Base-by-base conservation (phyloP, 176 grass and related monocot genomes). In the Musa itinerans region DNA sequence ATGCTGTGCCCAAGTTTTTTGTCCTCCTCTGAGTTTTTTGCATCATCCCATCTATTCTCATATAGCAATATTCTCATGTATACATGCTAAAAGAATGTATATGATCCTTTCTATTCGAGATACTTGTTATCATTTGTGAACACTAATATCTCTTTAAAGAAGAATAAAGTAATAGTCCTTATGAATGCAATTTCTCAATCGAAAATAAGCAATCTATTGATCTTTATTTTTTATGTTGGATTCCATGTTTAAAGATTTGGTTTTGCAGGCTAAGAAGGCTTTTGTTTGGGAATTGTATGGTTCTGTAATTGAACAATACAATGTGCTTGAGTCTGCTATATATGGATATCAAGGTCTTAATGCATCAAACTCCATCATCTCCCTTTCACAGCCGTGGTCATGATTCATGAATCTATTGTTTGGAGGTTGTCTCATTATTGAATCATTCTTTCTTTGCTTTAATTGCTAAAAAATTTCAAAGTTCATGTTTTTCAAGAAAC, bases 331-430 rank as follows among this genome's bases (percentile, higher is more conserved):
- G 51, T 82, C 86, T 88, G 85, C 88, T 73, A 92, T 95, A 56
- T 86, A 87, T 65, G 88, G 71, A 74, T 74, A 65, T 63, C 57
- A 24, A 68, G 83, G 81, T 83, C 83, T 83, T 71, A 29, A 75
- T 88, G 89, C 56, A n/a, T 88, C 85, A 51, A 78, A 73, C 9
- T 71, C 85, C 76, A 64, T 27, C 65, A 53, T 94, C 74, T 92
- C 88, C 54, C 91, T 99, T 53, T 92, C 95, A 19, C 95, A 89
- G 69, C 95, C 95, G 16, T 99, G 90, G 91, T 87, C 34, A 76
- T 89, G 52, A 53, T 88, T 87, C 34, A 76, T 89, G 52, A 53
- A 61, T 21, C 65, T 64, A 13, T 61, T 79, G 78, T 74, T 27
- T 15, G 68, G 74, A 80, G 76, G 68, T 82, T 79, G 81, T 25